Base-by-base conservation (phyloP, 2,329 filamentous ascomycete genomes). In the Macrophomina phaseolina region DNA sequence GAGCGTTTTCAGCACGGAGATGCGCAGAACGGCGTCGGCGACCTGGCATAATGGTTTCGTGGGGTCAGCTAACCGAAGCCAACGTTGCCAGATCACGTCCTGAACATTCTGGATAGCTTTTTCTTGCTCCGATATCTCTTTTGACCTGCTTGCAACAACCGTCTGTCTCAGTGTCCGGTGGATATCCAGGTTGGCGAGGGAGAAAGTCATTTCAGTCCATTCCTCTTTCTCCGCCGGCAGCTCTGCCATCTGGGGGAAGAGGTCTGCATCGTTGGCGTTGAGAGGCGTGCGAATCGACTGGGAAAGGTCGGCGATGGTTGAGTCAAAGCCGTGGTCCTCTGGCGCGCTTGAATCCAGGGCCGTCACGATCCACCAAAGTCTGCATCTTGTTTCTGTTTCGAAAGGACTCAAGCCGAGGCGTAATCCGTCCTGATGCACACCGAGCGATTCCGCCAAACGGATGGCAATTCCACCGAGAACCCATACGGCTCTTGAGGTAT, bases 241-340 rank as follows among this genome's bases (percentile, higher is more conserved):
- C n/a, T 73, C 69, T 5, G 69, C 70, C 16, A 70, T 76, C 32
- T 75, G 71, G 1, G 79, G 78, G 9, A 75, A 71, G 4, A 86
- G 76, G 64, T 86, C 84, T 2, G 72, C 72, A 55, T 72, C 70
- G 30, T 86, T 82, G 49, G 85, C 77, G 51, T 85, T 85, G 6
- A 79, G 69, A 1, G 84, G 83, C 8, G 81, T 71, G 6, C 60
- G 40, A 28, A 32, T 30, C 6, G n/a, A 12, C 9, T 51, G 45
- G 11, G 14, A 6, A 9, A n/a, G 30, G 18, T 63, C 60, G 12
- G 40, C 8, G 23, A 63, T 52, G 32, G 60, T 51, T 8, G 46
- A 63, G 14, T 52, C 34, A 14, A 62, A 49, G 14, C 58, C 58
- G 30, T 62, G 30, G 28, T 49, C 58, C 14, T 62, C 58, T 6